Evolutionary conservation across 1,139 yeast genomes (phyloP).

Genomic region (Geotrichum europaeum): DNA sequence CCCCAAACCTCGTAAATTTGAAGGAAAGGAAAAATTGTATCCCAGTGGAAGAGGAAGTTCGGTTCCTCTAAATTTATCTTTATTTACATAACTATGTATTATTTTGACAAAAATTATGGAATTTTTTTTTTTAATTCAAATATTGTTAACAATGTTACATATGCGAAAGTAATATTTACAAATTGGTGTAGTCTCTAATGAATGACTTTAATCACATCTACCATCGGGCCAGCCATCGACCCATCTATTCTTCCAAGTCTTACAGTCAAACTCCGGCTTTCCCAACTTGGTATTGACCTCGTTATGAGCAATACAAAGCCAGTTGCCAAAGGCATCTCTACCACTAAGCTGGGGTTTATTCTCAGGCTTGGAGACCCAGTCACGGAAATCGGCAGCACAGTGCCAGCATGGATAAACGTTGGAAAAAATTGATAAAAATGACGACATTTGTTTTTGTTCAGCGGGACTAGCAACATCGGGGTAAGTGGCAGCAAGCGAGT

Average conservation of each 20-base stretch:
- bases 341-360: constrained; percentile 54
- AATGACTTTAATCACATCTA: constrained; percentile 23
- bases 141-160: not conserved
- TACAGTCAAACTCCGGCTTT: constrained; percentile 79
- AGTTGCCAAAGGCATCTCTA: constrained; percentile 78
- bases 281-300: constrained; percentile 80
- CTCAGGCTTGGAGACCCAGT: constrained; percentile 45
- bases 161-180: not conserved
- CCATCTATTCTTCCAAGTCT: constrained; percentile 92
- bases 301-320: constrained; percentile 96
- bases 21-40: constrained; percentile 65
- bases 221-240: constrained; percentile 41
- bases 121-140: not conserved
- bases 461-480: constrained; percentile 59
- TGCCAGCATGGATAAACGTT: constrained; percentile 90
- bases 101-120: not conserved
- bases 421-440: constrained; percentile 66
- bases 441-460: constrained; percentile 66
- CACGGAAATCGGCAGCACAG: constrained; percentile 81
- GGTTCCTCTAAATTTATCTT: constrained; percentile 69
- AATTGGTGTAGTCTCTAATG: not conserved
- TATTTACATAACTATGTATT: constrained; percentile 28
- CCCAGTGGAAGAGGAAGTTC: constrained; percentile 97
- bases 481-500: constrained; percentile 83
- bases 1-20: constrained; percentile 79